Evolutionary conservation across 495 filamentous ascomycete species (phyloP).

Genomic region (Penicillium manginii): DNA sequence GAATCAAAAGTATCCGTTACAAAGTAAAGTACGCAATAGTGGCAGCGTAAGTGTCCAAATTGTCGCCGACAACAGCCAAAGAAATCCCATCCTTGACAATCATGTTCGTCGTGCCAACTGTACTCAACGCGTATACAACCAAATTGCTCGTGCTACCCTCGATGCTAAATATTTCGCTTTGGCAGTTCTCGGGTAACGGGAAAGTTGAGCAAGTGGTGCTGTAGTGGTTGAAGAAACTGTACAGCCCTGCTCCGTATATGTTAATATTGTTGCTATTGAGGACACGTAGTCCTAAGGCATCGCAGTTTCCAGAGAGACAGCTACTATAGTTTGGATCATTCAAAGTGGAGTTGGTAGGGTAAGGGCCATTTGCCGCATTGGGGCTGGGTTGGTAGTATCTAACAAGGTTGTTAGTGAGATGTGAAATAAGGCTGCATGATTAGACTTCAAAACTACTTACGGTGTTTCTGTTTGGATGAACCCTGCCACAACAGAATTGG

Average conservation of each 20-base stretch:
- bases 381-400: conserved; percentile 69
- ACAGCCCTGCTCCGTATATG: conserved; percentile 73
- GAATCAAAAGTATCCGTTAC: conserved; percentile 9
- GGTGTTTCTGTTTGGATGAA: conserved; percentile 86
- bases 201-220: conserved; percentile 48
- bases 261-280: conserved; percentile 59
- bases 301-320: conserved; percentile 57
- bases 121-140: conserved; percentile 53
- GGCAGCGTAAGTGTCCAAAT: conserved; percentile 57
- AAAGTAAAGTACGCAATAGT: conserved; percentile 54
- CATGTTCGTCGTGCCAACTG: conserved; percentile 52
- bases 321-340: conserved; percentile 63
- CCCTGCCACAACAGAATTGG: conserved; percentile 71
- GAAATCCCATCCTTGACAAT: conserved; percentile 52
- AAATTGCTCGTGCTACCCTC: conserved; percentile 42
- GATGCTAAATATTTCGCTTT: conserved; percentile 63
- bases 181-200: conserved; percentile 56
- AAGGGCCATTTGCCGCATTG: conserved; percentile 59
- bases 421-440: neutral
- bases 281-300: conserved; percentile 69
- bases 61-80: conserved; percentile 54
- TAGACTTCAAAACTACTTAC: conserved; percentile 19
- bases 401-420: neutral
- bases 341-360: conserved; percentile 46
- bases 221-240: conserved; percentile 75